Conservation (phyloP, 352 stramenopile genomes). For the Phytophthora brassicae region DNA sequence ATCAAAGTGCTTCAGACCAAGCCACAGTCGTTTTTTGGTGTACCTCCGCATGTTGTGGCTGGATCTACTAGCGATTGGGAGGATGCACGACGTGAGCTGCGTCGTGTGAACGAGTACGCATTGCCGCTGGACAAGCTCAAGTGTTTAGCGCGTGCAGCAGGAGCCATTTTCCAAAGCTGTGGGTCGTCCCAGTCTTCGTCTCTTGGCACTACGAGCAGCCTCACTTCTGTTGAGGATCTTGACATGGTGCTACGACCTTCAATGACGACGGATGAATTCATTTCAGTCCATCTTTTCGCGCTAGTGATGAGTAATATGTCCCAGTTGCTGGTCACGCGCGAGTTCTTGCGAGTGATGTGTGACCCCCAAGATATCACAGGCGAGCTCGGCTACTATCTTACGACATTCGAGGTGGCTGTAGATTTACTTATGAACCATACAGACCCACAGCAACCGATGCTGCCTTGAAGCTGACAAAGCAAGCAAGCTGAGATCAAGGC, state of each 20-base stretch:
- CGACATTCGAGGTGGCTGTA: conserved; percentile 68
- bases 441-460: conserved; percentile 43
- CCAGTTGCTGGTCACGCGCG: conserved; percentile 49
- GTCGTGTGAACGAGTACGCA: conserved; percentile 53
- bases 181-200: conserved; percentile 28
- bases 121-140: conserved; percentile 73
- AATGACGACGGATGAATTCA: conserved; percentile 70
- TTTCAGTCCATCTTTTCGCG: conserved; percentile 62
- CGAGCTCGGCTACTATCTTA: conserved; percentile 76
- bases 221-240: conserved; percentile 41
- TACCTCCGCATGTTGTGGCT: conserved; percentile 44
- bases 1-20: conserved; percentile 60
- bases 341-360: conserved; percentile 58
- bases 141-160: conserved; percentile 61
- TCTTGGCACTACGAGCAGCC: conserved; percentile 24
- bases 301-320: conserved; percentile 53
- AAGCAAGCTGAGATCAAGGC: too few relatives aligned
- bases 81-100: conserved; percentile 53
- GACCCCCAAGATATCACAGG: conserved; percentile 59
- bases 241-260: conserved; percentile 37
- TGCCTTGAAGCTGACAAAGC: conserved; percentile 31
- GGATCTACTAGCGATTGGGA: conserved; percentile 55
- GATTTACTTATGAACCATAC: conserved; percentile 52
- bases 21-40: conserved; percentile 54
- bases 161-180: conserved; percentile 55